Percentiles rank a stretch among this genome's conserved stretches.
Evolutionary conservation across 352 stramenopile genomes (phyloP).

Genomic region (Phytopythium kandeliae): DNA sequence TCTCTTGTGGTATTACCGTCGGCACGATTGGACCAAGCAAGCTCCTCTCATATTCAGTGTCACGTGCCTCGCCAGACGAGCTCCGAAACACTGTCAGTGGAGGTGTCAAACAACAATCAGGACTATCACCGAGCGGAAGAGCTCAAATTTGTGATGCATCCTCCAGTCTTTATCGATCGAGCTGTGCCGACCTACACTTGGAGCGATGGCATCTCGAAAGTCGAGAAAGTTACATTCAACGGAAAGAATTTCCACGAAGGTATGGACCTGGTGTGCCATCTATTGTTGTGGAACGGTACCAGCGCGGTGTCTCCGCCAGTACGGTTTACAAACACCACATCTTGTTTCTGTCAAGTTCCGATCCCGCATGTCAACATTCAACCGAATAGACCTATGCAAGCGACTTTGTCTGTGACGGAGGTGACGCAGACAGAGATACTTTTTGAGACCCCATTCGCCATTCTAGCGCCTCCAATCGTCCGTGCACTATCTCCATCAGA

Average conservation of each 20-base stretch:
- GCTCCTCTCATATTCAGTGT: slow-evolving; percentile 12
- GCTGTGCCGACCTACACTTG: slow-evolving; percentile 10
- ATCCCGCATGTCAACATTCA: neutral
- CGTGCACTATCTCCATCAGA: slow-evolving; percentile 5
- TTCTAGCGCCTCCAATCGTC: slow-evolving; percentile 11
- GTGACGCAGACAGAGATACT: slow-evolving; percentile 10
- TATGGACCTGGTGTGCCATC: slow-evolving; percentile 14
- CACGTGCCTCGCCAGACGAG: slow-evolving; percentile 13
- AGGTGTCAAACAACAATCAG: slow-evolving; percentile 34
- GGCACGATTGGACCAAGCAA: slow-evolving; percentile 6
- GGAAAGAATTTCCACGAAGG: slow-evolving; percentile 23
- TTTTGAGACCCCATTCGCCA: slow-evolving; percentile 21
- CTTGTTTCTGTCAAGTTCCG: neutral
- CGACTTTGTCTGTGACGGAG: slow-evolving; percentile 16
- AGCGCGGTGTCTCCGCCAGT: neutral
- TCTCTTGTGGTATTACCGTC: slow-evolving; percentile 5
- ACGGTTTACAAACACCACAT: slow-evolving; percentile 1
- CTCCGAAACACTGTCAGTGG: slow-evolving; percentile 14
- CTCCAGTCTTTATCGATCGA: slow-evolving; percentile 15
- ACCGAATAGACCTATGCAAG: neutral
- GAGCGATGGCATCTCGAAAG: slow-evolving; percentile 8
- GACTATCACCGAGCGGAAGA: slow-evolving; percentile 21
- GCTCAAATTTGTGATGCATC: slow-evolving; percentile 10
- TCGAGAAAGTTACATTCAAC: slow-evolving; percentile 13
- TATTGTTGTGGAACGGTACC: neutral